Base-by-base conservation (phyloP, 2,329 filamentous ascomycete genomes). In the Calonectria pteridis region DNA sequence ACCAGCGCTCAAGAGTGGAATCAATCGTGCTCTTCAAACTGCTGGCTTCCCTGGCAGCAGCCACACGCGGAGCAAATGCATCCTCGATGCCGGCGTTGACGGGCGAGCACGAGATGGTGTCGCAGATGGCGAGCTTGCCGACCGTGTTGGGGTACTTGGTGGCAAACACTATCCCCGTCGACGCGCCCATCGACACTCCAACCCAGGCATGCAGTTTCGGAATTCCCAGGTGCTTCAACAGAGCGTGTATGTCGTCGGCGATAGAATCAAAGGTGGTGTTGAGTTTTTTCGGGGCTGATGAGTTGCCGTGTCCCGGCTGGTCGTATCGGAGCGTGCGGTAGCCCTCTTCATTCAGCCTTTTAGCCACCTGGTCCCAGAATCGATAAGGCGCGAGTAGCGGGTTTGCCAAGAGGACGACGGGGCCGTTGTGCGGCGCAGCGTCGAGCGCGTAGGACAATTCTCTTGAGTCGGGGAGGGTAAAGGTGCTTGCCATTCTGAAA, bases 151-250 rank as follows among this genome's bases (percentile, higher is more conserved):
- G 85, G 71, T 86, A 84, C 68, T 79, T 82, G 6, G 81, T 80
- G 1, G 81, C 81, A 74, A 87, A 88, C 70, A 82, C 82, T 63
- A 87, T 77, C 26, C 84, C 84, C 1, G 81, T 84, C 0, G 85
- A 82, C 10, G 84, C 87, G 28, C 87, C 86, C 84, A 88, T 87
- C 14, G 86, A 87, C 1, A 87, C 85, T 2, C 86, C 86, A 10
- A 88, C 79, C 86, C 86, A 88, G 4, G 83, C 82, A 68, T 85
- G 79, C 7, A 86, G 71, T 26, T 75, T 80, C 6, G 73, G 58
- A 37, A 86, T 81, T 9, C 75, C 75, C 4, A 86, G 80, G 20
- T 81, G 73, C 1, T 74, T 58, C 1, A 87, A 77, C 6, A 87
- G 82, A n/a, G 78, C 71, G 50, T 77, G 68, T 0, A 86, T 83